These are phyloP conservation scores for Cinnamomum chago DNA, from an alignment of 164 flowering plant species.

Conservation along the genomic window DNA sequence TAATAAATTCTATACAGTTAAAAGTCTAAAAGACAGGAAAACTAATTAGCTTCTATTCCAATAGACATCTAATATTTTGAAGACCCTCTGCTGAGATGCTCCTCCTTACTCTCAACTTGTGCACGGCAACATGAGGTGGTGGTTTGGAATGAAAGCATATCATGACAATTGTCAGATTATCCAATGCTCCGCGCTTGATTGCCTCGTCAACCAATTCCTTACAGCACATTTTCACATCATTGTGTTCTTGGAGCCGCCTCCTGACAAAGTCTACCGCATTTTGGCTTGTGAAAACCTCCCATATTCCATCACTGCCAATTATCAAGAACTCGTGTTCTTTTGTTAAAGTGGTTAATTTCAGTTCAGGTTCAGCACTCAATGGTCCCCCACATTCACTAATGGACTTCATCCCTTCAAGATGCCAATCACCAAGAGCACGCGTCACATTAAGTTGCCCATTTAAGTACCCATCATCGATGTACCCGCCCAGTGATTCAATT, in stretches of 20 bases:
- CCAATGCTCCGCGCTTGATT: slow-evolving; percentile 55
- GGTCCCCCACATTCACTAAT: slow-evolving; percentile 47
- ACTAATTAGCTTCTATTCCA: slow-evolving; percentile 33
- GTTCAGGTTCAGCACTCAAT: slow-evolving; percentile 88
- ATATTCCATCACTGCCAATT: slow-evolving; percentile 85
- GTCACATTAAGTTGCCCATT: slow-evolving; percentile 82
- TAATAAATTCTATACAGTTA: slow-evolving; percentile 5
- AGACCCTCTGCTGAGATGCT: slow-evolving; percentile 88
- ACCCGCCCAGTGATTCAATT: slow-evolving; percentile 82
- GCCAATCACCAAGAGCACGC: slow-evolving; percentile 95
- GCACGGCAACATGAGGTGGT: slow-evolving; percentile 41
- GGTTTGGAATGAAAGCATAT: slow-evolving; percentile 74
- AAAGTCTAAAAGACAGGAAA: not conserved
- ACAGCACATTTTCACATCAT: slow-evolving; percentile 70
- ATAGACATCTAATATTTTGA: slow-evolving; percentile 45
- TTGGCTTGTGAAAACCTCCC: slow-evolving; percentile 90
- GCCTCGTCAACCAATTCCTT: slow-evolving; percentile 82
- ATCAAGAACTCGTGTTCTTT: slow-evolving; percentile 85
- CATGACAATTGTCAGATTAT: slow-evolving; percentile 78
- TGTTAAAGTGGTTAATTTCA: slow-evolving; percentile 53
- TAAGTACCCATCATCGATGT: slow-evolving; percentile 74
- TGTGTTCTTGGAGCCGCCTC: slow-evolving; percentile 73
- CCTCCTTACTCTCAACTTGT: slow-evolving; percentile 41
- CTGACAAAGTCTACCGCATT: slow-evolving; percentile 78
- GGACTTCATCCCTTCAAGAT: slow-evolving; percentile 72